Percentiles rank a stretch among this genome's conserved stretches.
Evolutionary conservation across 1,284 basidiomycete species (phyloP).

Genomic region (Caloboletus inedulis): DNA sequence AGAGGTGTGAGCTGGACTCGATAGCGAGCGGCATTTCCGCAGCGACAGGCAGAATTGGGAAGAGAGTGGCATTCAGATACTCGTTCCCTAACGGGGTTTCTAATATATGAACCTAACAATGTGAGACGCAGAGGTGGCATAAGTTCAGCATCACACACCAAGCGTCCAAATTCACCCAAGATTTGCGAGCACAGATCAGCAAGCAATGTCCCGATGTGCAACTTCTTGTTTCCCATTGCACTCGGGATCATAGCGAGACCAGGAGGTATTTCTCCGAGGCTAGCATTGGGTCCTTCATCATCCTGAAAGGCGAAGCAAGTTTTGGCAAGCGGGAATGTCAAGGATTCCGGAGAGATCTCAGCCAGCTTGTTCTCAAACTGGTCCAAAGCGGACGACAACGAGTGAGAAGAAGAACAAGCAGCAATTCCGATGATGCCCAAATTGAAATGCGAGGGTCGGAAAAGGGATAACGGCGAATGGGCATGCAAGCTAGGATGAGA

Average conservation of each 20-base stretch:
- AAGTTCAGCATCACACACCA: conserved; percentile 48
- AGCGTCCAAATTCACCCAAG: conserved; percentile 73
- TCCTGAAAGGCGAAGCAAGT: conserved; percentile 81
- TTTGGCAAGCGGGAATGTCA: conserved; percentile 71
- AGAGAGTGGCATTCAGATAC: conserved; percentile 62
- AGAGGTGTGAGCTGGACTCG: conserved; percentile 41
- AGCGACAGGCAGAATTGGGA: conserved; percentile 56
- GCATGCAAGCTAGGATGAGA: conserved; percentile 64
- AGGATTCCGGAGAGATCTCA: conserved; percentile 61
- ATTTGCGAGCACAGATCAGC: conserved; percentile 85
- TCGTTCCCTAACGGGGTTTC: conserved; percentile 75
- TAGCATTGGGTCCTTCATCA: conserved; percentile 54
- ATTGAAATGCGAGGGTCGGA: conserved; percentile 76
- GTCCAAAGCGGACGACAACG: conserved; percentile 58
- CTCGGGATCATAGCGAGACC: conserved; percentile 72
- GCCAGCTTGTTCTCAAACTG: conserved; percentile 60
- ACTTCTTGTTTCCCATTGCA: conserved; percentile 75
- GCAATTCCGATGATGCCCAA: conserved; percentile 78
- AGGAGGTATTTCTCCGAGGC: conserved; percentile 54
- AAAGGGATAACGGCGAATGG: conserved; percentile 56
- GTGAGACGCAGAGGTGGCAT: conserved; percentile 5
- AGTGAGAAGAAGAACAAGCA: conserved; percentile 55
- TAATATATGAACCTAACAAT: conserved; percentile 53
- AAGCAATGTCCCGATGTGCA: conserved; percentile 82
- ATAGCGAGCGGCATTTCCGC: conserved; percentile 58